Percentiles rank a stretch among this genome's conserved stretches.
These are phyloP conservation scores for Colletotrichum lentis DNA, from an alignment of 2,329 filamentous ascomycete species.

Conservation along the genomic window DNA sequence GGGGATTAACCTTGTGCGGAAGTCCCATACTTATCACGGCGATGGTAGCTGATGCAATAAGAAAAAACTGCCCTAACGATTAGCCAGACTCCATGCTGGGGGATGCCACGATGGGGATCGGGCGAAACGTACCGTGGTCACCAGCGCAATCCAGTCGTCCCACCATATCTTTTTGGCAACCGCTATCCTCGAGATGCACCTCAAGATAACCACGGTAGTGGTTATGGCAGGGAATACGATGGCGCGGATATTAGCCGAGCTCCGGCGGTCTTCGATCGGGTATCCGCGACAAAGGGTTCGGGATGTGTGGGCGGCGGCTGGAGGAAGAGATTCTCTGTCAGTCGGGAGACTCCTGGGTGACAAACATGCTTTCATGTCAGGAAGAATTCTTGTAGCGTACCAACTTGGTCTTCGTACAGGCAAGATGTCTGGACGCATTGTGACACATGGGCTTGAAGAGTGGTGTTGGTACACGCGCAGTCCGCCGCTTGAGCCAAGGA, in stretches of 20 bases:
- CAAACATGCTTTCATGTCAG: background rate
- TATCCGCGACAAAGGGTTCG: slow-evolving; percentile 18
- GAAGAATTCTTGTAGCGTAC: background rate
- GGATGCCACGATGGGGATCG: too few relatives aligned
- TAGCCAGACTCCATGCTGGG: background rate
- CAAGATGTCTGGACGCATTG: slow-evolving; percentile 30
- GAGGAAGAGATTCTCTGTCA: background rate
- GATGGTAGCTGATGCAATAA: background rate
- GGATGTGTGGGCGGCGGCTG: slow-evolving; percentile 1
- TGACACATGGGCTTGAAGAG: slow-evolving; percentile 25
- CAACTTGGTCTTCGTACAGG: slow-evolving; percentile 12
- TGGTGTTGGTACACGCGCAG: slow-evolving; percentile 27
- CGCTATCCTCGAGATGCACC: slow-evolving; percentile 8
- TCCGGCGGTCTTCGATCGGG: slow-evolving; percentile 3
- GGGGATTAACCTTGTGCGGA: background rate
- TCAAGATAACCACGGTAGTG: slow-evolving; percentile 3
- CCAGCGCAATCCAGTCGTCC: slow-evolving; percentile 33
- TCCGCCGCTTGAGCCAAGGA: slow-evolving; percentile 5
- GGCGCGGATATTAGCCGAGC: slow-evolving; percentile 8
- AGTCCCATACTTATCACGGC: slow-evolving; percentile 5
- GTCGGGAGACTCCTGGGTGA: background rate
- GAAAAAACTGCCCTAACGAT: background rate
- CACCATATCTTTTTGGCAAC: slow-evolving; percentile 26
- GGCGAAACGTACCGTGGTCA: slow-evolving; percentile 3
- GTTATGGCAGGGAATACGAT: slow-evolving; percentile 3